Conservation (phyloP, 2,329 filamentous ascomycete species). For the Arthroderma uncinatum region DNA sequence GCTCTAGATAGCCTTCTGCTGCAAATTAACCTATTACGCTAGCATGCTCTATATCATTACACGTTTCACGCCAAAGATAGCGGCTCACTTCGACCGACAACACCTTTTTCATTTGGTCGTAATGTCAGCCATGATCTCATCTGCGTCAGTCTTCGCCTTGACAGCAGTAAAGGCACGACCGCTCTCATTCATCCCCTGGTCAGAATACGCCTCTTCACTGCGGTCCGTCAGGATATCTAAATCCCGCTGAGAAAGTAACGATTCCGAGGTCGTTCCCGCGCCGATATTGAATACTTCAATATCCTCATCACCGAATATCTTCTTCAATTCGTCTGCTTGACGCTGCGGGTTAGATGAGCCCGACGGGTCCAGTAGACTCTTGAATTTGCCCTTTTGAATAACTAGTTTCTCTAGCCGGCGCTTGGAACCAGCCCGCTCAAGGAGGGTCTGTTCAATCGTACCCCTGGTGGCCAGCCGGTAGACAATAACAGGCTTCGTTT, state of each 20-base stretch:
- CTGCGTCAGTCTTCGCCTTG: slow-evolving; percentile 55
- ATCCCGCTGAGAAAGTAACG: slow-evolving; percentile 64
- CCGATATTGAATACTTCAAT: slow-evolving; percentile 51
- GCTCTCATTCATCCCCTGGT: slow-evolving; percentile 57
- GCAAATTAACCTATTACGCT: slow-evolving; percentile 6
- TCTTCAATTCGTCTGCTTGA: slow-evolving; percentile 51
- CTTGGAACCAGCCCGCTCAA: slow-evolving; percentile 83
- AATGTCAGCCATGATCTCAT: slow-evolving; percentile 14
- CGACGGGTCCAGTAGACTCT: slow-evolving; percentile 52
- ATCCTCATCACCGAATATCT: slow-evolving; percentile 61
- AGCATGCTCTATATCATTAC: slow-evolving; percentile 13
- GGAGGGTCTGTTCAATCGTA: slow-evolving; percentile 78
- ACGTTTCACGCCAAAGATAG: background rate
- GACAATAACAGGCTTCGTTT: slow-evolving; percentile 81
- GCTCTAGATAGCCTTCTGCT: too few relatives aligned
- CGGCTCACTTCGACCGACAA: background rate
- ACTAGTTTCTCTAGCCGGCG: slow-evolving; percentile 85
- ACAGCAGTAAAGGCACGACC: slow-evolving; percentile 58
- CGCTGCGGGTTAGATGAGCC: slow-evolving; percentile 33
- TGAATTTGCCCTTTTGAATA: slow-evolving; percentile 85
- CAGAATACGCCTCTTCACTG: slow-evolving; percentile 55
- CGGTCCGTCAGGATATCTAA: slow-evolving; percentile 69
- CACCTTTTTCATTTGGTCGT: slow-evolving; percentile 13
- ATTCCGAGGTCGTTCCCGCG: slow-evolving; percentile 43
- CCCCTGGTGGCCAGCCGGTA: slow-evolving; percentile 88